phyloP scores from a whole-genome alignment of 2,329 filamentous ascomycete genomes.

The Pezicula radicicola region DNA sequence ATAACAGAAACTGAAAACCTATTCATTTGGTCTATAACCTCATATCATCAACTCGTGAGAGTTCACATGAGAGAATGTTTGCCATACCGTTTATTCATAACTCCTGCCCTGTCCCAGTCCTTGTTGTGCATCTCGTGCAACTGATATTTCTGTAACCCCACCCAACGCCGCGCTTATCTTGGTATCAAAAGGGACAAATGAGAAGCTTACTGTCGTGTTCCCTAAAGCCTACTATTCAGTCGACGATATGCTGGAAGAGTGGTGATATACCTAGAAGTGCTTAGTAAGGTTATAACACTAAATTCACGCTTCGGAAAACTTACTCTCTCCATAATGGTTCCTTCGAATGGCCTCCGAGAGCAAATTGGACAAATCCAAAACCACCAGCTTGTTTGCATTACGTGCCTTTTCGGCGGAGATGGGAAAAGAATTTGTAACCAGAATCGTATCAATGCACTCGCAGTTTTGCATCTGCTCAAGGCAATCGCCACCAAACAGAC shows the following conservation, averaged over 20 bases:
- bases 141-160: constrained; percentile 6
- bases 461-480: constrained; percentile 88
- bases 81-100: no score
- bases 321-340: constrained; percentile 85
- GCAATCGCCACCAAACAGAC: constrained; percentile 86
- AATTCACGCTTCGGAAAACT: background rate
- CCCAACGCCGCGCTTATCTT: constrained; percentile 25
- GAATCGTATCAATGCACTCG: constrained; percentile 88
- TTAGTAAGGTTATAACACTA: background rate
- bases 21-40: background rate
- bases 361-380: constrained; percentile 85
- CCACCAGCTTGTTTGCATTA: constrained; percentile 76
- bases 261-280: constrained; percentile 6
- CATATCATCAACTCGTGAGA: background rate
- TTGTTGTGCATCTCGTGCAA: no score
- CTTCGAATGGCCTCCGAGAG: constrained; percentile 89
- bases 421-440: constrained; percentile 97
- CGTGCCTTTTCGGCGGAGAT: constrained; percentile 72
- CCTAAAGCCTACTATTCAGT: constrained; percentile 32
- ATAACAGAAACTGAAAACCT: constrained; percentile 2
- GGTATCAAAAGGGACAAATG: constrained; percentile 15
- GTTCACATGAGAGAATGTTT: no score
- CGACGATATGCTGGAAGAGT: constrained; percentile 7
- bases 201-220: constrained; percentile 38
- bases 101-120: background rate